These are phyloP conservation scores for Grosmannia serpens DNA, from an alignment of 2,329 filamentous ascomycete genomes.

Conservation along the genomic window DNA sequence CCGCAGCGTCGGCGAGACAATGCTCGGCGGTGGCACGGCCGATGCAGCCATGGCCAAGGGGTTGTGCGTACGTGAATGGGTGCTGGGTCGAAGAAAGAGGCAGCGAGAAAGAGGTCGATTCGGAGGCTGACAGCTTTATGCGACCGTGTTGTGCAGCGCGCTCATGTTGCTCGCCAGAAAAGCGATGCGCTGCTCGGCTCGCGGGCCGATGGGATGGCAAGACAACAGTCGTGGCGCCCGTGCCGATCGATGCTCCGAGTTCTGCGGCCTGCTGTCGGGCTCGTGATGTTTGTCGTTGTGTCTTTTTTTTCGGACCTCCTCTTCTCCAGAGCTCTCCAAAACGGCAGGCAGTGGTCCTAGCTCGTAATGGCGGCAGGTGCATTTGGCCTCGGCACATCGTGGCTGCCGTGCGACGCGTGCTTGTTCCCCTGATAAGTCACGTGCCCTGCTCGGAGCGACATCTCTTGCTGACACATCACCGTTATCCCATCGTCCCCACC, in stretches of 20 bases:
- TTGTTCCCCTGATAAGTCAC: no score
- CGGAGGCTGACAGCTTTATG: background rate
- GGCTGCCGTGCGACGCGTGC: no score
- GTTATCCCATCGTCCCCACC: no score
- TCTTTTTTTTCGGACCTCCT: background rate
- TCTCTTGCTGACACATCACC: no score
- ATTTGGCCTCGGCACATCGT: background rate
- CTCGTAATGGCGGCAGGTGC: background rate
- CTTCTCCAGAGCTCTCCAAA: background rate
- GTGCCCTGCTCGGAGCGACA: no score
- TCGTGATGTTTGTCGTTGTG: background rate
- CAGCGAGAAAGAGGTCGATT: no score
- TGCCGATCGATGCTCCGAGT: no score
- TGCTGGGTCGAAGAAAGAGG: background rate
- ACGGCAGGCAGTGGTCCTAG: background rate
- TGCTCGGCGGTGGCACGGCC: background rate
- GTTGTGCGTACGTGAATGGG: background rate
- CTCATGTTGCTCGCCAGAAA: background rate
- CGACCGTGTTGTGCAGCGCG: background rate
- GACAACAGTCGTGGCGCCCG: background rate
- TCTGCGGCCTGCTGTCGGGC: background rate
- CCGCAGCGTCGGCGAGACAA: background rate
- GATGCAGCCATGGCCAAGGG: constrained; percentile 2
- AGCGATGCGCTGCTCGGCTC: background rate
- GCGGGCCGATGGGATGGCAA: background rate